Conservation (phyloP, 2,329 filamentous ascomycete genomes). For the Monilinia vaccinii-corymbosi region DNA sequence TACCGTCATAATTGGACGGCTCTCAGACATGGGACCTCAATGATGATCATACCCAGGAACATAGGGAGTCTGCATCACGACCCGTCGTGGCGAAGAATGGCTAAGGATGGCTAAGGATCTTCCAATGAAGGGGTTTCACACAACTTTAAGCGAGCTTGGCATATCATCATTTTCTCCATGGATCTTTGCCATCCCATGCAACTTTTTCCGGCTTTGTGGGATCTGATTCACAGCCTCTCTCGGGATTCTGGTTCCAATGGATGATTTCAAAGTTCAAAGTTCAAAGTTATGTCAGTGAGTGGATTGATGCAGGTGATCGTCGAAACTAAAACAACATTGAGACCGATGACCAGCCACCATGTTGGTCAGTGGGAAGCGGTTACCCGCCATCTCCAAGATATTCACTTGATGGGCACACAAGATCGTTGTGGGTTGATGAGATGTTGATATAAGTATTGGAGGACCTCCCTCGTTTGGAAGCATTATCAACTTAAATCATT, state of each 20-base stretch:
- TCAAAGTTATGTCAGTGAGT: background rate
- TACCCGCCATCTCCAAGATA: constrained; percentile 1
- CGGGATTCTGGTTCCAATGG: background rate
- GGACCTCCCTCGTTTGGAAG: background rate
- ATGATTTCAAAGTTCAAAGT: background rate
- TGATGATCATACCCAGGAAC: background rate
- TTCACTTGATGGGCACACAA: background rate
- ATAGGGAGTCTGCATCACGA: constrained; percentile 33
- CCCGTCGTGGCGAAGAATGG: constrained; percentile 32
- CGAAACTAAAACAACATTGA: background rate
- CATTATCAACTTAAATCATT: background rate
- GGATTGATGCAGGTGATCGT: background rate
- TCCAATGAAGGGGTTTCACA: constrained; percentile 34
- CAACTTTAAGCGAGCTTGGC: constrained; percentile 5
- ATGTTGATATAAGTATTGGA: background rate
- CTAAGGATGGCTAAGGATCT: constrained; percentile 42
- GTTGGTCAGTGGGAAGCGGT: background rate
- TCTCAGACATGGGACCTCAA: background rate
- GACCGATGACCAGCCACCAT: constrained; percentile 2
- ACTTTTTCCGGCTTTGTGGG: background rate
- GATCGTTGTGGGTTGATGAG: background rate
- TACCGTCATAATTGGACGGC: background rate
- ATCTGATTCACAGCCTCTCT: background rate
- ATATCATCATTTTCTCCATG: constrained; percentile 1
- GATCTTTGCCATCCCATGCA: background rate